Evolutionary conservation across 1,284 basidiomycete species (phyloP).

Genomic region (Chiua sp.): DNA sequence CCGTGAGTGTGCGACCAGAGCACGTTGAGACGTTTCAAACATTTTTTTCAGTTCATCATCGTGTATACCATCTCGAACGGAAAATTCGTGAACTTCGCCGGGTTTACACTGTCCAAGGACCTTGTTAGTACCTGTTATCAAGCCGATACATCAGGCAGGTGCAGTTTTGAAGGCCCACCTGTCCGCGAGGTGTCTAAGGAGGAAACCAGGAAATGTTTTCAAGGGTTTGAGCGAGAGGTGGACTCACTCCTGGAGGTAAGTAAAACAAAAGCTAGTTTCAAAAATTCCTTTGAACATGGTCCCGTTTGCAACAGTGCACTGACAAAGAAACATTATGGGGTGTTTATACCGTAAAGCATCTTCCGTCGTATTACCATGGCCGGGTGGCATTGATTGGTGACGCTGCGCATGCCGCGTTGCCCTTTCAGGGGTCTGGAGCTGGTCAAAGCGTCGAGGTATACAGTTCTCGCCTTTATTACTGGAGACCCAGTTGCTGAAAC

Average conservation of each 20-base stretch:
- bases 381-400: constrained; percentile 57
- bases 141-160: constrained; percentile 20
- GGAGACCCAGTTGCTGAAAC: not conserved
- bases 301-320: constrained; percentile 36
- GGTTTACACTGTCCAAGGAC: constrained; percentile 36
- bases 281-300: not conserved
- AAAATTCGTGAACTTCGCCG: constrained; percentile 38
- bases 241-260: constrained; percentile 32
- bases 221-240: constrained; percentile 36
- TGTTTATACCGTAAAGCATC: constrained; percentile 48
- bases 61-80: constrained; percentile 37
- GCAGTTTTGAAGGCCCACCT: constrained; percentile 34
- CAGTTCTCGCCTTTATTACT: not conserved
- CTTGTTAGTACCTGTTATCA: constrained; percentile 31
- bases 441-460: constrained; percentile 61
- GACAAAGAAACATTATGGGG: constrained; percentile 52
- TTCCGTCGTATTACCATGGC: constrained; percentile 45
- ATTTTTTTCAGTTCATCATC: constrained; percentile 26
- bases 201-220: constrained; percentile 33
- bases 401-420: constrained; percentile 63
- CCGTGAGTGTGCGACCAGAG: constrained; percentile 22
- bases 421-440: constrained; percentile 60
- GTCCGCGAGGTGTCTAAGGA: constrained; percentile 33
- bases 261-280: not conserved
- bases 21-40: not conserved